Percentiles rank a stretch among this genome's conserved stretches.
Evolutionary conservation across 495 filamentous ascomycete species (phyloP).

Genomic region (Hypoxylon crocopeplum): DNA sequence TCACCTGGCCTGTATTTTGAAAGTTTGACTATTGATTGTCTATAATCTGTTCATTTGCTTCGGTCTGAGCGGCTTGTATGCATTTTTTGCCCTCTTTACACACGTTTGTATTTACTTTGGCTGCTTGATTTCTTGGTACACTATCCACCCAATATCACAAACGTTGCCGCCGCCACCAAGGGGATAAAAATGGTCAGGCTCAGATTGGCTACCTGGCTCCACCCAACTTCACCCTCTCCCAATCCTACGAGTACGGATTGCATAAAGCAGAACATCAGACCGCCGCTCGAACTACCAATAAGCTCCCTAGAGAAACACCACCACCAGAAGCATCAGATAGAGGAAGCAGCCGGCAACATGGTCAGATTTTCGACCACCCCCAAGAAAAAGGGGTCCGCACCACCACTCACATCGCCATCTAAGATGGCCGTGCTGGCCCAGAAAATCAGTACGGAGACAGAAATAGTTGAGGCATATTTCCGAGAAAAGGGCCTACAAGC

Average conservation of each 20-base stretch:
- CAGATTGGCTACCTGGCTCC: conserved; percentile 44
- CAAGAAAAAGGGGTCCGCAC: neutral
- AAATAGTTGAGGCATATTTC: conserved; percentile 51
- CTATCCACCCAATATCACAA: conserved; percentile 10
- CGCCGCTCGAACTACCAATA: conserved; percentile 6
- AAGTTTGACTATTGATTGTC: conserved; percentile 3
- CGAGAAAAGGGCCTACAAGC: conserved; percentile 42
- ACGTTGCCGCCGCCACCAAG: neutral
- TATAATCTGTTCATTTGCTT: conserved; percentile 15
- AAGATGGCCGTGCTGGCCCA: conserved; percentile 47
- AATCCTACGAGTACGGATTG: conserved; percentile 27
- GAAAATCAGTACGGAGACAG: conserved; percentile 48
- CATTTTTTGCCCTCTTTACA: conserved; percentile 1
- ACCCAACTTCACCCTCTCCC: conserved; percentile 31
- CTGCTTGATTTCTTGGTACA: conserved; percentile 15
- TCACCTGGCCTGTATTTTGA: conserved; percentile 1
- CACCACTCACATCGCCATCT: conserved; percentile 26
- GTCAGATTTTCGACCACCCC: neutral
- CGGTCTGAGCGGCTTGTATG: neutral
- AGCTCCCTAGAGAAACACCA: conserved; percentile 15
- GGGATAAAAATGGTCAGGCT: conserved; percentile 44
- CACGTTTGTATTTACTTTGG: conserved; percentile 6
- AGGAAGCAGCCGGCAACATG: conserved; percentile 9
- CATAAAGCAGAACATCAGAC: conserved; percentile 41
- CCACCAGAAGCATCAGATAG: conserved; percentile 4